phyloP scores from a whole-genome alignment of 2,329 filamentous ascomycete genomes.

The Xylariaceae sp. region DNA sequence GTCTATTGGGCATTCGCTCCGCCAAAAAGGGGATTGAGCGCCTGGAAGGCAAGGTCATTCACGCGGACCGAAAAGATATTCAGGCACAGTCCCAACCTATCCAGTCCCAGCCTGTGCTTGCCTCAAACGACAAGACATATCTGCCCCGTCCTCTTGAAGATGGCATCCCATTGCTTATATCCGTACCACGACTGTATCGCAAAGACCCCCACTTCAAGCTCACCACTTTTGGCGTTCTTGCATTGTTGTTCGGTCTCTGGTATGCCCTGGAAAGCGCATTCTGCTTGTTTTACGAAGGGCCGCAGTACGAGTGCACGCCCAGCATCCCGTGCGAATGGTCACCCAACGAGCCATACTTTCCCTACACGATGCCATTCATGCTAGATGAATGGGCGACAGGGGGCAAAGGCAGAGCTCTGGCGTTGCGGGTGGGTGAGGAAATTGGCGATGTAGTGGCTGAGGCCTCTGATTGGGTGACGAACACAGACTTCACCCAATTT shows the following conservation, averaged over 20 bases:
- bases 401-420: constrained; percentile 42
- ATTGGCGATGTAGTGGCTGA: constrained; percentile 47
- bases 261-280: constrained; percentile 50
- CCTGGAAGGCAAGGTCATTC: constrained; percentile 49
- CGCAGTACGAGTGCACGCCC: constrained; percentile 43
- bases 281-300: constrained; percentile 52
- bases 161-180: constrained; percentile 36
- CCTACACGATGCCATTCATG: constrained; percentile 58
- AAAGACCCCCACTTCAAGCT: constrained; percentile 42
- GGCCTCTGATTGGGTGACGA: constrained; percentile 41
- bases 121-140: neutral
- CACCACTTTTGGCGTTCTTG: constrained; percentile 44
- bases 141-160: constrained; percentile 15
- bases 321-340: constrained; percentile 50
- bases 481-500: constrained; percentile 41
- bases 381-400: constrained; percentile 58
- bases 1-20: constrained; percentile 46
- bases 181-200: constrained; percentile 45
- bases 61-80: constrained; percentile 31
- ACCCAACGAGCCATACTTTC: constrained; percentile 56
- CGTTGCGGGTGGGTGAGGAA: constrained; percentile 39
- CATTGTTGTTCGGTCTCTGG: constrained; percentile 48
- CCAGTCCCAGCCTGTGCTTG: constrained; percentile 2
- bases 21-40: constrained; percentile 57
- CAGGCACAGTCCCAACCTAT: constrained; percentile 8